These are phyloP conservation scores for Beta vulgaris DNA, from an alignment of 148 eudicot species.

Conservation along the genomic window DNA sequence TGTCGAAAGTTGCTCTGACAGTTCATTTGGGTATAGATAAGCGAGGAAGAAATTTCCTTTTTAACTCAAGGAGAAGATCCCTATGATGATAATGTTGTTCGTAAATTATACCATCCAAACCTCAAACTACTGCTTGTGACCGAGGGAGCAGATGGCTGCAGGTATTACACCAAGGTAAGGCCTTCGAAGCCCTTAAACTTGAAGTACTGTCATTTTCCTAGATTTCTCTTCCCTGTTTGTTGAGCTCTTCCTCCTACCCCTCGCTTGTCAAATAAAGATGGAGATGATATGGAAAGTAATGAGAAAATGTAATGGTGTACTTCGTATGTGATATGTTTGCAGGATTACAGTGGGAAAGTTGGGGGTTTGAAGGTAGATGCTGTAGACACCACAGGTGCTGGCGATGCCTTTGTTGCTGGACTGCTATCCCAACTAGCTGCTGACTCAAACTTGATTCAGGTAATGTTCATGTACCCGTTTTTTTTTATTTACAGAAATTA, in stretches of 20 bases:
- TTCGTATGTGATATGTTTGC: constrained; percentile 21
- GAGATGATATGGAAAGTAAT: not conserved
- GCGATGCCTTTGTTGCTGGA: constrained; percentile 98
- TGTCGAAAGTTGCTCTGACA: constrained; percentile 17
- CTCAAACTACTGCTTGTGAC: constrained; percentile 52
- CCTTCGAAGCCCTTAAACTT: not conserved
- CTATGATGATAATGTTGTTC: constrained; percentile 83
- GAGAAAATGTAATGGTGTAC: not conserved
- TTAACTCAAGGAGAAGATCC: constrained; percentile 94
- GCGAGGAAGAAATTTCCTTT: constrained; percentile 90
- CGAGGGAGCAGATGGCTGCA: constrained; percentile 64
- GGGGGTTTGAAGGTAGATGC: constrained; percentile 70
- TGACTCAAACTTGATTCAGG: constrained; percentile 72
- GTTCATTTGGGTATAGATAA: constrained; percentile 48
- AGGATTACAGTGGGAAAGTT: constrained; percentile 88
- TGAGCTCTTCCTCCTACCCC: no score
- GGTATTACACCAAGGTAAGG: constrained; percentile 90
- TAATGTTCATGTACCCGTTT: constrained; percentile 13
- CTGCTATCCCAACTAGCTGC: constrained; percentile 65
- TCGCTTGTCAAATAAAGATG: not conserved
- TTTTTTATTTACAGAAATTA: not conserved
- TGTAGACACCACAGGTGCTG: constrained; percentile 96
- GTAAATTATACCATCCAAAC: constrained; percentile 82
- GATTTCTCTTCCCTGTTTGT: no score
- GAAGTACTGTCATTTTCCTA: no score